Conservation (phyloP, 2,329 filamentous ascomycete species). For the Fusarium luffae region DNA sequence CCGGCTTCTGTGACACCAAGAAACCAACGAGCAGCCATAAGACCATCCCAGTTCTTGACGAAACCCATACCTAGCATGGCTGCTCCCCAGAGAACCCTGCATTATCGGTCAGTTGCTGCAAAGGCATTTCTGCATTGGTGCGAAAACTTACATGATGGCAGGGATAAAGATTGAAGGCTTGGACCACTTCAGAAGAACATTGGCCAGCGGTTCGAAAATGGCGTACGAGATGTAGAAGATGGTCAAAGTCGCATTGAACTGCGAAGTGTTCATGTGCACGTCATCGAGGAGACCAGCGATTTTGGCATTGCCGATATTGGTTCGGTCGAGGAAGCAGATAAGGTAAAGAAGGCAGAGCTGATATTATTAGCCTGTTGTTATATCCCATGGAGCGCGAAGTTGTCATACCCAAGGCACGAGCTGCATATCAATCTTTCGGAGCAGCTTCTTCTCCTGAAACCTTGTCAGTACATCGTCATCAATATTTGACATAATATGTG, state of each 20-base stretch:
- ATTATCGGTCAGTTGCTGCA: not conserved
- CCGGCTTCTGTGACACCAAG: slow-evolving; percentile 80
- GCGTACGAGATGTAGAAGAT: slow-evolving; percentile 91
- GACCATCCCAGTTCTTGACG: slow-evolving; percentile 69
- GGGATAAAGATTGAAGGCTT: slow-evolving; percentile 84
- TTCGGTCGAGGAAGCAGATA: slow-evolving; percentile 78
- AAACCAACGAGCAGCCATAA: slow-evolving; percentile 76
- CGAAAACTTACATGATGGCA: slow-evolving; percentile 74
- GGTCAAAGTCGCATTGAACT: slow-evolving; percentile 81
- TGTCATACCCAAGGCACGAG: slow-evolving; percentile 68
- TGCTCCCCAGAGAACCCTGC: slow-evolving; percentile 71
- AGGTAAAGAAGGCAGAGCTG: slow-evolving; percentile 77
- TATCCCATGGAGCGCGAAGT: not conserved
- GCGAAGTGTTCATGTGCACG: slow-evolving; percentile 68
- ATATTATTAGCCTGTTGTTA: not conserved
- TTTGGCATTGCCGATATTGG: slow-evolving; percentile 80
- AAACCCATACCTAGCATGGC: slow-evolving; percentile 78
- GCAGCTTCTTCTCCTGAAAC: slow-evolving; percentile 67
- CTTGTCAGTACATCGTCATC: slow-evolving; percentile 10
- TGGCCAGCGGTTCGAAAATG: slow-evolving; percentile 81
- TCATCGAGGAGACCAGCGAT: slow-evolving; percentile 66
- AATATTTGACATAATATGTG: not conserved
- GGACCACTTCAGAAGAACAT: slow-evolving; percentile 80
- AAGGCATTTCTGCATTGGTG: not conserved
- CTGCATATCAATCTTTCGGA: slow-evolving; percentile 70